These are phyloP conservation scores for Skeletonema potamos DNA, from an alignment of 108 stramenopile species.

Conservation along the genomic window DNA sequence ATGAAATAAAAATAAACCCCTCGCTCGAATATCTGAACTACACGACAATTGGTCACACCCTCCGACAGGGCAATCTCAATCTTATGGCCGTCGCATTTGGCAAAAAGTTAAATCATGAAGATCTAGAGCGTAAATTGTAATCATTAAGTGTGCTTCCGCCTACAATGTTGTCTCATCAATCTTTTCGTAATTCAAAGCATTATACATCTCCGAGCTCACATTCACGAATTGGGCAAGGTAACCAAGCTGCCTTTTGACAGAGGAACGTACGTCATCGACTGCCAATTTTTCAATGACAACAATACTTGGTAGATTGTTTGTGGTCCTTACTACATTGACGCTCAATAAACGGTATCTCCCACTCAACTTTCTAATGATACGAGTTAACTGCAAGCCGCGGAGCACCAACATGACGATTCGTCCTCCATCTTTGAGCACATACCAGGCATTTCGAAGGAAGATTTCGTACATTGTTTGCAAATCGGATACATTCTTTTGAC, in stretches of 20 bases:
- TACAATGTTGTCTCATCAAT: constrained; percentile 56
- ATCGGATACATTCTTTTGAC: constrained; percentile 60
- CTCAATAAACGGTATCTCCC: constrained; percentile 59
- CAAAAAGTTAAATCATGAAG: too few relatives aligned
- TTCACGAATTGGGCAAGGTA: constrained; percentile 66
- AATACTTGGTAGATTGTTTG: constrained; percentile 72
- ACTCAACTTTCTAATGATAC: constrained; percentile 66
- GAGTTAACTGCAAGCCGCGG: constrained; percentile 65
- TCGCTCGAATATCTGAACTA: too few relatives aligned
- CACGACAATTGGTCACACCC: too few relatives aligned
- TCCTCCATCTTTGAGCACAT: constrained; percentile 54
- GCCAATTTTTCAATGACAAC: constrained; percentile 66
- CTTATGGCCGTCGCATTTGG: too few relatives aligned
- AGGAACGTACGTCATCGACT: constrained; percentile 50
- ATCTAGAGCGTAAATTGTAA: too few relatives aligned
- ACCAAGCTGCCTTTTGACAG: constrained; percentile 63
- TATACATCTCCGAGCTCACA: constrained; percentile 66
- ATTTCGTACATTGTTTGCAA: constrained; percentile 74
- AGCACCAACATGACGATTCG: constrained; percentile 71
- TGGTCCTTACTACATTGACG: constrained; percentile 64
- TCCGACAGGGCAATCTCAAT: too few relatives aligned
- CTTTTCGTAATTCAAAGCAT: constrained; percentile 62
- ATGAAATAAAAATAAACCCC: too few relatives aligned
- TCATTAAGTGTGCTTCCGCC: neutral
- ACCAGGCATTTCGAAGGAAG: constrained; percentile 69